A percentile compares a stretch with the other conserved stretches of the same genome.
Evolutionary conservation across 345 rosid species (phyloP).

Genomic region (Ailanthus altissimus): DNA sequence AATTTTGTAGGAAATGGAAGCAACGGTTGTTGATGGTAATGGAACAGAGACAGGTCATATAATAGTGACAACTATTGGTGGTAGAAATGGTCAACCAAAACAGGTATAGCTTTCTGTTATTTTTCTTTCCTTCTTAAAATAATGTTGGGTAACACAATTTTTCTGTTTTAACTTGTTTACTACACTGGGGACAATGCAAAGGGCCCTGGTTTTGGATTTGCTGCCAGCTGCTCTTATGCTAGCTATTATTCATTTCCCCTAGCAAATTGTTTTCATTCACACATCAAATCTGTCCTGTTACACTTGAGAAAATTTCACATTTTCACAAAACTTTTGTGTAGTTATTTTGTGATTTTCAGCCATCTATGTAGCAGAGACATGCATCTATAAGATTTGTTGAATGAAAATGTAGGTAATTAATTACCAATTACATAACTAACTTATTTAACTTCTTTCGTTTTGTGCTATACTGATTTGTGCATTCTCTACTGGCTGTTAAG

Average conservation of each 20-base stretch:
- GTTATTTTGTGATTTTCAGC: background rate
- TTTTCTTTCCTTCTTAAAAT: background rate
- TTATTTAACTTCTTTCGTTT: background rate
- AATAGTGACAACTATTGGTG: constrained; percentile 95
- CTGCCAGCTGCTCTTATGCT: background rate
- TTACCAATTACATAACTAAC: background rate
- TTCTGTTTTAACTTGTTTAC: background rate
- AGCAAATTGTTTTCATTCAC: background rate
- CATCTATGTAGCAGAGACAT: background rate
- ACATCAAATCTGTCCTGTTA: background rate
- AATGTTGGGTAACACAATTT: background rate
- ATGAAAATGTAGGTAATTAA: background rate
- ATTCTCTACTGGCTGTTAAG: background rate
- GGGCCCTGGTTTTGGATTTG: too few species aligned
- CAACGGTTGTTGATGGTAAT: constrained; percentile 78
- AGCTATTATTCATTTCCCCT: background rate
- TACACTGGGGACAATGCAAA: too few species aligned
- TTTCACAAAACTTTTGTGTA: background rate
- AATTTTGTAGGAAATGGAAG: constrained; percentile 88
- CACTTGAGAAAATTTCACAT: background rate
- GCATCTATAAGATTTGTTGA: background rate
- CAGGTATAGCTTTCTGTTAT: constrained; percentile 48
- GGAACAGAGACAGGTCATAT: constrained; percentile 95
- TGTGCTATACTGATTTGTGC: background rate
- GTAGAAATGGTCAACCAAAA: constrained; percentile 93